Conservation (phyloP, 805 yeast genomes). For the Yarrowia sp. region DNA sequence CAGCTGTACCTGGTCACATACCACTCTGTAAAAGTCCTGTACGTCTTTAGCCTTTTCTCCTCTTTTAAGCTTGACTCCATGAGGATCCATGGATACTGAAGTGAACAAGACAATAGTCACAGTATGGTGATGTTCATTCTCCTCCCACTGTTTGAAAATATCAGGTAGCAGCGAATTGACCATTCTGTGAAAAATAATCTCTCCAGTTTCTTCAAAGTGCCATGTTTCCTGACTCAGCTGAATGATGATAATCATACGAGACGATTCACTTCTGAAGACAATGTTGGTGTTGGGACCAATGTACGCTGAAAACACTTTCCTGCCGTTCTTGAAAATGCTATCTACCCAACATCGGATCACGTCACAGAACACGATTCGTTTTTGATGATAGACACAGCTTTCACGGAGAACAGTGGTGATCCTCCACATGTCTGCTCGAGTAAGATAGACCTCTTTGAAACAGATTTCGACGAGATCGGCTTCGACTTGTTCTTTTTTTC, state of each 20-base stretch:
- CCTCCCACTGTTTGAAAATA: slow-evolving; percentile 83
- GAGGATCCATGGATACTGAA: slow-evolving; percentile 55
- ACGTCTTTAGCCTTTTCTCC: slow-evolving; percentile 72
- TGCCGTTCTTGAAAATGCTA: slow-evolving; percentile 64
- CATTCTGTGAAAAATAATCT: slow-evolving; percentile 85
- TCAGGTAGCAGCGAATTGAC: slow-evolving; percentile 91
- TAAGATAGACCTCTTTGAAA: slow-evolving; percentile 72
- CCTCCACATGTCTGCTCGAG: slow-evolving; percentile 93
- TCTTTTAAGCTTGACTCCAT: slow-evolving; percentile 45
- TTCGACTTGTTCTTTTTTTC: slow-evolving; percentile 49
- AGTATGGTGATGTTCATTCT: slow-evolving; percentile 81
- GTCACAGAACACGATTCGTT: slow-evolving; percentile 58
- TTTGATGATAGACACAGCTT: slow-evolving; percentile 64
- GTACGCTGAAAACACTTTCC: slow-evolving; percentile 69
- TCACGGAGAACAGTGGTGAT: slow-evolving; percentile 61
- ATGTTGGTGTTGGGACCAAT: slow-evolving; percentile 70
- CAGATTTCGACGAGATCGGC: slow-evolving; percentile 81
- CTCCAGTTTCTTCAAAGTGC: slow-evolving; percentile 96
- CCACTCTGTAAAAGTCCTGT: slow-evolving; percentile 83
- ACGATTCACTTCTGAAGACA: slow-evolving; percentile 88
- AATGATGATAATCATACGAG: slow-evolving; percentile 74
- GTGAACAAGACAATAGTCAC: slow-evolving; percentile 88
- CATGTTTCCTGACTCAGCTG: slow-evolving; percentile 96
- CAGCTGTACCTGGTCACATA: slow-evolving; percentile 89
- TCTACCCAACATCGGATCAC: slow-evolving; percentile 67